Base-by-base conservation (phyloP, 2,329 filamentous ascomycete genomes). In the Sclerotinia sclerotiorum region DNA sequence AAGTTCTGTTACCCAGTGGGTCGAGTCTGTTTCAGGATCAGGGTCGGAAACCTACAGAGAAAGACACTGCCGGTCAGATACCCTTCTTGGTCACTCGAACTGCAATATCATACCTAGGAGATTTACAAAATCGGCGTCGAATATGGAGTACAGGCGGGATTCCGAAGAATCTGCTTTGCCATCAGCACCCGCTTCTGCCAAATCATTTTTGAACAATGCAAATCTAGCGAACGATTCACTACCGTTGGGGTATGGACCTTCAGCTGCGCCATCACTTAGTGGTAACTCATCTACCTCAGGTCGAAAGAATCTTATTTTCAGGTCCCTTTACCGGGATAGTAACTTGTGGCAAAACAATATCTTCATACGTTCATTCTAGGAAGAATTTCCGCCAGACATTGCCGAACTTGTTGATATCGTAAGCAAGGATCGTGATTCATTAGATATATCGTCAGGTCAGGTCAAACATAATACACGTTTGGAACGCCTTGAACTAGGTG, bases 101-200 rank as follows among this genome's bases (percentile, higher is more conserved):
- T 72, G 44, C 60, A 44, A 75, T 17, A 57, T 70, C 68, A 68
- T 75, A 57, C 70, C 71, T 44, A 73, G 68, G 68, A 75, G 73
- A 68, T 65, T 70, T 70, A 69, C 65, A 55, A 71, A 71, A 68
- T 71, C 70, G 62, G 65, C 68, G 56, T 68, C 63, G 54, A 66
- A 67, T 71, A 70, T 70, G 54, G 67, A 68, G 27, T 65, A 68
- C 63, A 68, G 83, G 29, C 78, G 85, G 13, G 88, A 91, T 74
- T 83, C 85, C 5, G 88, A 91, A 72, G 89, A 88, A 7, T 91
- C 90, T 74, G 85, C 84, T 65, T 86, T 91, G 44, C 88, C 88
- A 0, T 79, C 81, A 0, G 73, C 80, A 21, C 84, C 83, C 0
- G 68, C 69, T 52, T 69, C 39, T 4, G 39, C 39, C 39, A 42